Evolutionary conservation across 208 protist species (phyloP).

Genomic region (Leishmania martiniquensis): DNA sequence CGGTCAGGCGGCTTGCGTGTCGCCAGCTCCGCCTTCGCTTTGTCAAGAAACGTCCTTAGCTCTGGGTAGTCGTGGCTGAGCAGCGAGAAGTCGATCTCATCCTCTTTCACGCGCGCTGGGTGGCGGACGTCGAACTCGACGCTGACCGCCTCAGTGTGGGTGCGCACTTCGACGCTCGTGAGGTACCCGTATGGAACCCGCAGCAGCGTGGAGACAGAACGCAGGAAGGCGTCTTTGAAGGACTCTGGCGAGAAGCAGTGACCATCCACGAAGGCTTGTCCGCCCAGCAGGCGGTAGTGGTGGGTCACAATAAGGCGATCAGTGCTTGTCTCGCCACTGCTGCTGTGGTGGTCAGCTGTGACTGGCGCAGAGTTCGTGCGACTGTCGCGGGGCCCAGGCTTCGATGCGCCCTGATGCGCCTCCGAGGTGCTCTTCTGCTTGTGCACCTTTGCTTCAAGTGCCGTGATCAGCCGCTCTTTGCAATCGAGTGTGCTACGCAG

Average conservation of each 20-base stretch:
- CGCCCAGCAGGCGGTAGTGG: constrained; percentile 53
- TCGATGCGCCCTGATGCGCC: background rate
- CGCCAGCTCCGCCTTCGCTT: constrained; percentile 30
- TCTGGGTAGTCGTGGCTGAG: constrained; percentile 53
- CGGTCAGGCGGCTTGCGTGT: constrained; percentile 25
- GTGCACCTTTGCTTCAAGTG: constrained; percentile 15
- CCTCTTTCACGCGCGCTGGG: constrained; percentile 26
- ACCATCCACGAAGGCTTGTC: constrained; percentile 38
- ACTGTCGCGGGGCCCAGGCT: background rate
- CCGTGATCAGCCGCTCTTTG: constrained; percentile 22
- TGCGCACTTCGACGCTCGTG: constrained; percentile 39
- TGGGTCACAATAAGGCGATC: constrained; percentile 34
- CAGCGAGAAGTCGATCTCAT: constrained; percentile 52
- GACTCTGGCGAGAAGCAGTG: constrained; percentile 29
- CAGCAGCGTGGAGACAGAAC: constrained; percentile 48
- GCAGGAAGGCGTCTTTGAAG: constrained; percentile 52
- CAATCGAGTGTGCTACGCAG: constrained; percentile 24
- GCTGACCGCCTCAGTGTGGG: constrained; percentile 42
- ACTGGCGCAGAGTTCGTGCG: constrained; percentile 30
- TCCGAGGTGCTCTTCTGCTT: constrained; percentile 3
- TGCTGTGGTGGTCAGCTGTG: background rate
- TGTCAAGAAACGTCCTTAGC: constrained; percentile 31
- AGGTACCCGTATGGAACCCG: constrained; percentile 49
- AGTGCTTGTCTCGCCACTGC: constrained; percentile 19
- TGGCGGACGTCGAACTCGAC: constrained; percentile 60